Evolutionary conservation across 208 protist species (phyloP).

Genomic region (Strigomonas galati): DNA sequence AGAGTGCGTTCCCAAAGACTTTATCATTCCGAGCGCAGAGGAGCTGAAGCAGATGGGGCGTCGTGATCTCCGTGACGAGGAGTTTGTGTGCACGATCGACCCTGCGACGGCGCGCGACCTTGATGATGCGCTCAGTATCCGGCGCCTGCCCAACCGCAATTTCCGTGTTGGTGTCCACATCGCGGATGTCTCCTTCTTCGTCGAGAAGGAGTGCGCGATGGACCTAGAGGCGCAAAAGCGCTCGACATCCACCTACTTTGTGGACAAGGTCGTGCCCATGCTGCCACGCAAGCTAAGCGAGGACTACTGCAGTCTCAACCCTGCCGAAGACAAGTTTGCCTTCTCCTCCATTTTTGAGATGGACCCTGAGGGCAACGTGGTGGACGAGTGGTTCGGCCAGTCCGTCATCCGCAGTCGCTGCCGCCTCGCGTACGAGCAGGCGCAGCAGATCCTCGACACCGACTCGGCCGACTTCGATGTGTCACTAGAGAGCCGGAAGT

Average conservation of each 20-base stretch:
- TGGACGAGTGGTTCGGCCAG: slow-evolving; percentile 84
- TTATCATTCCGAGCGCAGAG: slow-evolving; percentile 41
- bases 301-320: slow-evolving; percentile 87
- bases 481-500: slow-evolving; percentile 17
- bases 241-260: slow-evolving; percentile 85
- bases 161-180: slow-evolving; percentile 95
- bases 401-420: slow-evolving; percentile 88
- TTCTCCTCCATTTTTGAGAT: slow-evolving; percentile 88
- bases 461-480: slow-evolving; percentile 30
- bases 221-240: slow-evolving; percentile 86
- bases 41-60: slow-evolving; percentile 41
- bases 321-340: slow-evolving; percentile 80
- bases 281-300: slow-evolving; percentile 86
- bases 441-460: slow-evolving; percentile 73
- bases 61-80: slow-evolving; percentile 61
- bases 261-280: slow-evolving; percentile 90
- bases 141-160: slow-evolving; percentile 20
- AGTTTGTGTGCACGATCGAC: slow-evolving; percentile 89
- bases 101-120: slow-evolving; percentile 83
- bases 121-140: slow-evolving; percentile 87
- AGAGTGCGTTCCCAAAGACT: slow-evolving; percentile 43
- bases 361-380: slow-evolving; percentile 56
- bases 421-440: slow-evolving; percentile 80
- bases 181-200: slow-evolving; percentile 92
- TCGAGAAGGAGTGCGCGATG: slow-evolving; percentile 54